Evolutionary conservation across 371 early-diverging fungal genomes (phyloP).

Genomic region (Catenaria anguillulae): DNA sequence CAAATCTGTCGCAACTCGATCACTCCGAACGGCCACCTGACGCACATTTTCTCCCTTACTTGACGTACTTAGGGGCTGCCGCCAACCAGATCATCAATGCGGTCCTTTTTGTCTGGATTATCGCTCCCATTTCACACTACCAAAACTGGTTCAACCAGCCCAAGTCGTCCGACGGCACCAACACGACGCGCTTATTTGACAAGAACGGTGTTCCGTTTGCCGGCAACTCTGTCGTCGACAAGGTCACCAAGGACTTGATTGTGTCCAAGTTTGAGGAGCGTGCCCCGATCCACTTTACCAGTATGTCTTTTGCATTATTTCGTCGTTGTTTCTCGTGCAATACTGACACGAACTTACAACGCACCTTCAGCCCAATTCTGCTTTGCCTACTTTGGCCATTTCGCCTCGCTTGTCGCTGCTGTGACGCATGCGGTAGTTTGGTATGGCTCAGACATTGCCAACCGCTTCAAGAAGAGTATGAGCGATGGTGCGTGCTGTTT

Average conservation of each 20-base stretch:
- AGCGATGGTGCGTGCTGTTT: no score
- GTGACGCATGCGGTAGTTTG: constrained; percentile 50
- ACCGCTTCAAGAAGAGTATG: no score
- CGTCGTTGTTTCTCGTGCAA: neutral
- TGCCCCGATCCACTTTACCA: neutral
- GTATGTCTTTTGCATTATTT: neutral
- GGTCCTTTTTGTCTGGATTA: neutral
- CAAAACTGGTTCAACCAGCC: constrained; percentile 2
- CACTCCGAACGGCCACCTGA: no score
- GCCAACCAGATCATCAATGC: neutral
- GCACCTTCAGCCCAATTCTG: constrained; percentile 25
- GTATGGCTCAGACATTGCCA: constrained; percentile 39
- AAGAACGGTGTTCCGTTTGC: neutral
- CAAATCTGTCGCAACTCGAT: no score
- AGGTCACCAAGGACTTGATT: neutral
- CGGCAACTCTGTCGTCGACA: neutral
- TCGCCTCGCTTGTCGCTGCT: constrained; percentile 51
- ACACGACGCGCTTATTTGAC: neutral
- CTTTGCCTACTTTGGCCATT: constrained; percentile 46
- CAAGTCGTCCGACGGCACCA: neutral
- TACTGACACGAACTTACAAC: no score
- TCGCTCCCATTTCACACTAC: neutral
- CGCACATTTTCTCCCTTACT: no score
- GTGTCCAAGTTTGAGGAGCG: neutral
- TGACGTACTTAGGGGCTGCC: neutral